These are phyloP conservation scores for Geranium incanum DNA, from an alignment of 441 rosid species.

Conservation along the genomic window DNA sequence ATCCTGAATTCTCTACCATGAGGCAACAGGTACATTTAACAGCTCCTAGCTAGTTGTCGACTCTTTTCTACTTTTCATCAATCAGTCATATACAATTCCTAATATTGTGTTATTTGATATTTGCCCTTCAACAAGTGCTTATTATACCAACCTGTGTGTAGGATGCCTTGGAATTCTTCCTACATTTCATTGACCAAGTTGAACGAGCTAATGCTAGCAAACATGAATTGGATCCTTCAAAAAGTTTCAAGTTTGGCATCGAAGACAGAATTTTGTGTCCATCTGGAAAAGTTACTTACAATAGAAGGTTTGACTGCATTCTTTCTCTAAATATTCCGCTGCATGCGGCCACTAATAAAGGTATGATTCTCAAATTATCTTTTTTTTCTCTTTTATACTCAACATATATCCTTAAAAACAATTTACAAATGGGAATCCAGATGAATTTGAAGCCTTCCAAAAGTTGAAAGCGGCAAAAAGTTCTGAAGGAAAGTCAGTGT, in stretches of 20 bases:
- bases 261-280: slow-evolving; percentile 85
- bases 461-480: slow-evolving; percentile 53
- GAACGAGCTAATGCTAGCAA: slow-evolving; percentile 60
- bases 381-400: background rate
- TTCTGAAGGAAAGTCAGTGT: slow-evolving; percentile 65
- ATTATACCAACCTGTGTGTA: slow-evolving; percentile 26
- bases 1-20: slow-evolving; percentile 88
- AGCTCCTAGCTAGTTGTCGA: background rate
- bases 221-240: slow-evolving; percentile 66
- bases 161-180: slow-evolving; percentile 98
- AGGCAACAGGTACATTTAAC: slow-evolving; percentile 68
- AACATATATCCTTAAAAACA: background rate
- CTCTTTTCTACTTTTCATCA: background rate
- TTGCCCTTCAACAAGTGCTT: slow-evolving; percentile 1
- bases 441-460: slow-evolving; percentile 56
- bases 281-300: slow-evolving; percentile 85
- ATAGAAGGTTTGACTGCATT: slow-evolving; percentile 78
- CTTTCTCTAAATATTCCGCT: slow-evolving; percentile 88
- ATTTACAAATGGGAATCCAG: slow-evolving; percentile 37
- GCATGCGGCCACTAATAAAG: slow-evolving; percentile 79
- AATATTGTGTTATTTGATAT: background rate
- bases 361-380: slow-evolving; percentile 23
- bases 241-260: slow-evolving; percentile 88
- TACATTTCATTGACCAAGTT: slow-evolving; percentile 85
- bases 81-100: background rate